Evolutionary conservation across 306 rosid species (phyloP), one percentile per base, ranked within the genome.

Genomic region (Pyrus pyrifolia): DNA sequence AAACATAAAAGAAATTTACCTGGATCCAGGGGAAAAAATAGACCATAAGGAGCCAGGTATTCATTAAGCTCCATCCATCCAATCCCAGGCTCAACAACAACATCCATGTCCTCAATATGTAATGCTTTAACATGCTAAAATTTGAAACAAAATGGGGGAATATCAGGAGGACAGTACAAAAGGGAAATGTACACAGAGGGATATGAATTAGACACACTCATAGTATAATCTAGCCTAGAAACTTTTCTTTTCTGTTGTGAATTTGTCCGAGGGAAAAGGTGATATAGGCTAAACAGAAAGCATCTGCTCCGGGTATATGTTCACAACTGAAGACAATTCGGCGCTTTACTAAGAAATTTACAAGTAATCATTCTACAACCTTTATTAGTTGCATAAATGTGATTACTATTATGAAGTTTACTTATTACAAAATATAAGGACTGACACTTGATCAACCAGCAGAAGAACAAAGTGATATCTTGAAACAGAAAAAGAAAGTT

Each of bases 31-130:
- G 98, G 98, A 83, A 94, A 94, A 86, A 94, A 94, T 58, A 94
- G 84, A 81, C 98, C 98, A 85, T 89, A 88, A 67, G 96, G 96
- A 86, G 90, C 96, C 83, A 94, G 78, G 83, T 89, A 92, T 83
- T 94, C 97, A 76, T 94, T 94, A 84, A 94, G 98, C 87, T 94
- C 98, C 85, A 92, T 90, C 97, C 97, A 94, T 76, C 98, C 97
- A 78, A 94, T 85, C 76, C 98, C 98, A 85, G 98, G 98, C 84
- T 94, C 98, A 81, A 94, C 97, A 73, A 88, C 83, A 57, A 90
- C 96, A 75, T 94, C 98, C 97, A 94, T 94, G 85, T 94, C 98
- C 77, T 86, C 84, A 80, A 90, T 85, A 79, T 94, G 98, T 49
- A 94, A 83, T 67, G 88, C 92, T 87, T 94, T 94, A 75, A 94